These are phyloP conservation scores for Globisporangium polare DNA, from an alignment of 352 stramenopile species.

Conservation along the genomic window DNA sequence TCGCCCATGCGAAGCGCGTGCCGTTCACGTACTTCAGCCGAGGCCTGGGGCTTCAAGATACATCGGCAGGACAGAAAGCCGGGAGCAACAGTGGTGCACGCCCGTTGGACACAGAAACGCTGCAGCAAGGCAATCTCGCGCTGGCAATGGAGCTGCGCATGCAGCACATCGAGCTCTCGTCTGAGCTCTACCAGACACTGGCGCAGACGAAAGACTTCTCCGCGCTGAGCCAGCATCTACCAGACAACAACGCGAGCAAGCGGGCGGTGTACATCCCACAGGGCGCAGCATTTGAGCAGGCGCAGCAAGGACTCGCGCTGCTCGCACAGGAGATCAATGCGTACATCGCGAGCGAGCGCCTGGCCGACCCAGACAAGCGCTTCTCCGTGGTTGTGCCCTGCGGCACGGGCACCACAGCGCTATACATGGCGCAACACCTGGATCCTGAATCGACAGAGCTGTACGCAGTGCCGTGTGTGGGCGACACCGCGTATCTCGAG, in stretches of 20 bases:
- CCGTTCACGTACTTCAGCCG: slow-evolving; percentile 87
- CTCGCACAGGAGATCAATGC: slow-evolving; percentile 72
- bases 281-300: slow-evolving; percentile 61
- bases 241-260: neutral
- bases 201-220: slow-evolving; percentile 39
- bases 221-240: neutral
- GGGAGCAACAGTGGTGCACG: neutral
- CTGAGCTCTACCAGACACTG: slow-evolving; percentile 42
- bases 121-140: slow-evolving; percentile 35
- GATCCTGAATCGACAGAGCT: slow-evolving; percentile 31
- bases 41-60: slow-evolving; percentile 17
- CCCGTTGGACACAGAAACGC: neutral
- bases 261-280: slow-evolving; percentile 51
- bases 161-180: slow-evolving; percentile 48
- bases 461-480: slow-evolving; percentile 70
- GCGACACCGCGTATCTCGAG: slow-evolving; percentile 49
- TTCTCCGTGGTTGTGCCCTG: slow-evolving; percentile 71
- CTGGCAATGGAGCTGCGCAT: slow-evolving; percentile 53
- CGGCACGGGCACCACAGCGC: slow-evolving; percentile 72
- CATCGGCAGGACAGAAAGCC: neutral
- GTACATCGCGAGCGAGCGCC: slow-evolving; percentile 27
- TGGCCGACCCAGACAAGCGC: slow-evolving; percentile 4
- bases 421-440: slow-evolving; percentile 78
- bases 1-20: slow-evolving; percentile 60
- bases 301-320: slow-evolving; percentile 47